Evolutionary conservation across 352 stramenopile species (phyloP).

Genomic region (Globisporangium viniferum): DNA sequence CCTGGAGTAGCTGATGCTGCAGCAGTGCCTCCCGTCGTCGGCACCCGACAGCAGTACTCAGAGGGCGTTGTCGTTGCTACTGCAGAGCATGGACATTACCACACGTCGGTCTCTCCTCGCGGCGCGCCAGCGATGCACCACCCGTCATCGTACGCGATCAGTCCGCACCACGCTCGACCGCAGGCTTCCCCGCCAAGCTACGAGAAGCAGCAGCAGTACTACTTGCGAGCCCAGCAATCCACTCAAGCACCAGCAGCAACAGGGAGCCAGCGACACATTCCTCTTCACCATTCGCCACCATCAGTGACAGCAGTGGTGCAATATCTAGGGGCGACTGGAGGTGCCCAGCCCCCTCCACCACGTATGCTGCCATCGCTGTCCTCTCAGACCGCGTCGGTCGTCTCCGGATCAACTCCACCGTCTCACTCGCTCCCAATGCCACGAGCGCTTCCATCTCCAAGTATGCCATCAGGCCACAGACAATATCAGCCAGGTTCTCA

Average conservation of each 20-base stretch:
- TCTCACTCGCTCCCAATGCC: not conserved
- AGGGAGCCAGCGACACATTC: too few relatives aligned
- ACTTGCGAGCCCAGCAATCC: not conserved
- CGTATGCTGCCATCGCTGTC: too few relatives aligned
- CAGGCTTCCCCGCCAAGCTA: not conserved
- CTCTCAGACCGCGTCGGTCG: not conserved
- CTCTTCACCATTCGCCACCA: too few relatives aligned
- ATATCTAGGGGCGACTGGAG: too few relatives aligned
- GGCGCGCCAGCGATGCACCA: constrained; percentile 7
- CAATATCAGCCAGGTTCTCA: not conserved
- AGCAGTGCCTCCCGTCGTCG: not conserved
- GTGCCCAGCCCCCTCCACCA: too few relatives aligned
- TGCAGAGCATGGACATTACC: not conserved
- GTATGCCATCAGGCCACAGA: not conserved
- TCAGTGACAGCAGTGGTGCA: too few relatives aligned
- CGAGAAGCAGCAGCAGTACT: constrained; percentile 4
- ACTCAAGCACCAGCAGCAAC: not conserved
- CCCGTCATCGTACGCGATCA: constrained; percentile 15
- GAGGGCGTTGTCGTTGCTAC: not conserved
- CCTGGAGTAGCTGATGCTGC: not conserved
- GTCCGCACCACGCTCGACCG: constrained; percentile 12
- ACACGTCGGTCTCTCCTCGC: constrained; percentile 12
- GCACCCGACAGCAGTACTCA: not conserved
- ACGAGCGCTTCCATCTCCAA: constrained; percentile 3
- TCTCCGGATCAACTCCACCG: not conserved